These are phyloP conservation scores for Penicillium sp. DNA, from an alignment of 2,329 filamentous ascomycete species.

Conservation along the genomic window DNA sequence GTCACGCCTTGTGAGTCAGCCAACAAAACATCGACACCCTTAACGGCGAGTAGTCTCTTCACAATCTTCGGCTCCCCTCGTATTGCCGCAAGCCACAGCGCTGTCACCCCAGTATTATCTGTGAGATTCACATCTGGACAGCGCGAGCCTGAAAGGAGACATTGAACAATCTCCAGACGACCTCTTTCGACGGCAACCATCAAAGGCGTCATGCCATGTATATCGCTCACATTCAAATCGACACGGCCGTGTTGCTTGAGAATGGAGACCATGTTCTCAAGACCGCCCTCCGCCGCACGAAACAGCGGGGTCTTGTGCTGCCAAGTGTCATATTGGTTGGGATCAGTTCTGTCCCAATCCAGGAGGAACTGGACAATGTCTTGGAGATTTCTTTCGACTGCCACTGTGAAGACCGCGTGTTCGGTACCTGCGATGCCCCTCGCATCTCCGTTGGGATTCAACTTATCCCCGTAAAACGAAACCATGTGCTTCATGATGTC, in stretches of 20 bases:
- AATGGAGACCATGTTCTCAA: conserved; percentile 18
- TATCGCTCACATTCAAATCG: conserved; percentile 23
- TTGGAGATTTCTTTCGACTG: conserved; percentile 21
- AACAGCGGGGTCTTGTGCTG: conserved; percentile 26
- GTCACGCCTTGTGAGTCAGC: conserved; percentile 1
- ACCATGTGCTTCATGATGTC: conserved; percentile 27
- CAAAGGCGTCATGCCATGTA: conserved; percentile 26
- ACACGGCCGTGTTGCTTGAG: conserved; percentile 21
- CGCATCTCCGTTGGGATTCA: conserved; percentile 25
- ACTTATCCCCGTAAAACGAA: conserved; percentile 19
- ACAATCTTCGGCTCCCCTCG: conserved; percentile 21
- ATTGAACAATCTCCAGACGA: conserved; percentile 14
- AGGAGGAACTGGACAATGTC: conserved; percentile 23
- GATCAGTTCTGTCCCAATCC: conserved; percentile 24
- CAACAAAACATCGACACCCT: conserved; percentile 15
- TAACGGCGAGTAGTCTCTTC: conserved; percentile 16
- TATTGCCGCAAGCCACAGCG: conserved; percentile 24
- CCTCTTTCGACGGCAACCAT: conserved; percentile 19
- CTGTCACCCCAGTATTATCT: conserved; percentile 24
- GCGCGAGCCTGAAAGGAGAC: conserved; percentile 14
- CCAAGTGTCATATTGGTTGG: conserved; percentile 28
- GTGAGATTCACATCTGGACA: conserved; percentile 23
- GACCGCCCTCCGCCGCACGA: conserved; percentile 18
- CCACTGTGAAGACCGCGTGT: conserved; percentile 26
- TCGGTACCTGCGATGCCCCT: conserved; percentile 15